Percentiles rank a stretch among this genome's conserved stretches.
These are phyloP conservation scores for Candida insectorum DNA, from an alignment of 805 yeast genomes.

Conservation along the genomic window DNA sequence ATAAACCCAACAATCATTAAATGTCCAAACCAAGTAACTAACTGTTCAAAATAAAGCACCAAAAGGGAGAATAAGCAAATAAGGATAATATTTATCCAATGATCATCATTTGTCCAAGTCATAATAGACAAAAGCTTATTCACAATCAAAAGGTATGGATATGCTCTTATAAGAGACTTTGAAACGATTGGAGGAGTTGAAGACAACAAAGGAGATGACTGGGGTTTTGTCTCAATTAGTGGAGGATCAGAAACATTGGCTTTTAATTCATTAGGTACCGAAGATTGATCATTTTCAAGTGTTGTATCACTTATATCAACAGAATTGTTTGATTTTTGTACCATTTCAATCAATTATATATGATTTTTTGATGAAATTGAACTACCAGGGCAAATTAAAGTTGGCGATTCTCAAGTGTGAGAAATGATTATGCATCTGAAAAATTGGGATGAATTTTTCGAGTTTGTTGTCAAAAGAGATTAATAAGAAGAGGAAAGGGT, in stretches of 20 bases:
- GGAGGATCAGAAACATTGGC: conserved; percentile 23
- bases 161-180: conserved; percentile 74
- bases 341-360: conserved; percentile 13
- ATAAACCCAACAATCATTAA: conserved; percentile 60
- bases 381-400: no score
- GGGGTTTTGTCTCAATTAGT: conserved; percentile 25
- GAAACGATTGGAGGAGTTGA: conserved; percentile 91
- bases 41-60: conserved; percentile 74
- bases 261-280: conserved; percentile 17
- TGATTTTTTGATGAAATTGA: no score
- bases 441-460: no score
- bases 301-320: conserved; percentile 6
- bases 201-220: conserved; percentile 77
- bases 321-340: conserved; percentile 10
- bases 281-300: conserved; percentile 5
- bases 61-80: conserved; percentile 52
- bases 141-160: conserved; percentile 76
- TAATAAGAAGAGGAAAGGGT: conserved; percentile 33
- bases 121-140: conserved; percentile 67
- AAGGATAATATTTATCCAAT: conserved; percentile 67
- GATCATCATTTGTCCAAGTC: conserved; percentile 90
- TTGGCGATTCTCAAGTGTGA: not conserved
- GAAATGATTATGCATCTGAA: no score
- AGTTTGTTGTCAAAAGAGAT: conserved; percentile 48
- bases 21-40: conserved; percentile 83